A percentile compares a stretch with the other conserved stretches of the same genome.
Evolutionary conservation across 495 filamentous ascomycete genomes (phyloP).

Genomic region (Sabuloglossum arenarium): DNA sequence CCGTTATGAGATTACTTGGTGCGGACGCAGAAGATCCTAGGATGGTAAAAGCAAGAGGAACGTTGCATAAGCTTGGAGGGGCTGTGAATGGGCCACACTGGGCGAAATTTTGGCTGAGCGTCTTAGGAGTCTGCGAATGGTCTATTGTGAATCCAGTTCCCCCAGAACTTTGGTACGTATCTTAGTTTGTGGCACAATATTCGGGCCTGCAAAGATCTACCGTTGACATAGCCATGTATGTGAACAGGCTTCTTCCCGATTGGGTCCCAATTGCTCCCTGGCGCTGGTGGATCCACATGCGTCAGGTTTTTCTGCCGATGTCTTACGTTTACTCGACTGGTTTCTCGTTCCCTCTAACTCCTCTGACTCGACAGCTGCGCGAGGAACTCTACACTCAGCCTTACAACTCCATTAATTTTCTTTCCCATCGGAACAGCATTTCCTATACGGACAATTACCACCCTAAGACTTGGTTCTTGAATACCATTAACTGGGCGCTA

Average conservation of each 20-base stretch:
- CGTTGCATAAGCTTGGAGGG: constrained; percentile 70
- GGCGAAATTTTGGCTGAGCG: constrained; percentile 81
- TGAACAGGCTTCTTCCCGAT: constrained; percentile 55
- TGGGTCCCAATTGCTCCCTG: constrained; percentile 90
- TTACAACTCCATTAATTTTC: constrained; percentile 59
- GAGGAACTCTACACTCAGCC: constrained; percentile 71
- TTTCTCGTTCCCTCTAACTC: constrained; percentile 49
- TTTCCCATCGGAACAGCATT: constrained; percentile 62
- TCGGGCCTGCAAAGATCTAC: not conserved
- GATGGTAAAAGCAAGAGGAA: constrained; percentile 70
- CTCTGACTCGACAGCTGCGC: constrained; percentile 47
- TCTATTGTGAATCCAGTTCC: constrained; percentile 87
- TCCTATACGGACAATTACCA: constrained; percentile 70
- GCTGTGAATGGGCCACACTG: constrained; percentile 75
- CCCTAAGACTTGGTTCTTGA: constrained; percentile 70
- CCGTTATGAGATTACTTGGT: constrained; percentile 69
- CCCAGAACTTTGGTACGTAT: constrained; percentile 60
- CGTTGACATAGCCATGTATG: not conserved
- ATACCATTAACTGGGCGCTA: constrained; percentile 50
- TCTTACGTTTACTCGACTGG: constrained; percentile 67
- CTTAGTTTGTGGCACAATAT: not conserved
- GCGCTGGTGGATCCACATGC: constrained; percentile 98
- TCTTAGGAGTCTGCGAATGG: constrained; percentile 71
- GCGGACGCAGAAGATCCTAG: constrained; percentile 64
- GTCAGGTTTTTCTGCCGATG: constrained; percentile 83